phyloP scores from a whole-genome alignment of 208 protist species.

The Leishmania arabica region DNA sequence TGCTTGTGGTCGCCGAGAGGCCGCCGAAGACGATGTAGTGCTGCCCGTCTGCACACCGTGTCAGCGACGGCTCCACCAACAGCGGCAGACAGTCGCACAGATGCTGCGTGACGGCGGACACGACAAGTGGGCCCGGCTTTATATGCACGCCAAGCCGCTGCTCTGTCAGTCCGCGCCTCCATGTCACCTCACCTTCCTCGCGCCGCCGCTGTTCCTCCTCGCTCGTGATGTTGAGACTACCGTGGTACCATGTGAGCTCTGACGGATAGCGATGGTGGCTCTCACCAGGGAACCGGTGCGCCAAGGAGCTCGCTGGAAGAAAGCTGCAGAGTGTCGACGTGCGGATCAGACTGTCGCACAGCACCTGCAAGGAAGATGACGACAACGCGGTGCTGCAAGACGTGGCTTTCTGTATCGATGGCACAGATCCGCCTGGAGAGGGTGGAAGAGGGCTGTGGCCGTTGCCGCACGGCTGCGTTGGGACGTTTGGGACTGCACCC shows the following conservation, averaged over 20 bases:
- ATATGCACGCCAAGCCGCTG: slow-evolving; percentile 28
- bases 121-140: slow-evolving; percentile 32
- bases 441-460: slow-evolving; percentile 5
- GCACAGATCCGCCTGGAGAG: neutral
- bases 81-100: slow-evolving; percentile 34
- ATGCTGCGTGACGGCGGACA: slow-evolving; percentile 51
- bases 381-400: neutral
- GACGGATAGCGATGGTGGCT: slow-evolving; percentile 41
- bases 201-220: slow-evolving; percentile 35
- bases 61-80: slow-evolving; percentile 61
- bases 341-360: slow-evolving; percentile 40
- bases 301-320: slow-evolving; percentile 8
- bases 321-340: slow-evolving; percentile 20
- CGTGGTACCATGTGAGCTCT: slow-evolving; percentile 69
- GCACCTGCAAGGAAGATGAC: slow-evolving; percentile 15
- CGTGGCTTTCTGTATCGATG: neutral
- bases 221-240: slow-evolving; percentile 34
- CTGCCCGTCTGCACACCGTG: slow-evolving; percentile 49
- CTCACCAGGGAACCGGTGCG: slow-evolving; percentile 30
- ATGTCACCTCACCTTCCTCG: slow-evolving; percentile 29
- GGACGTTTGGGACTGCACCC: neutral
- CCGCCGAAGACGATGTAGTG: slow-evolving; percentile 51
- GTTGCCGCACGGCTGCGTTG: neutral
- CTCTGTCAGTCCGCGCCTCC: slow-evolving; percentile 46
- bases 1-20: slow-evolving; percentile 18